Percentiles rank a stretch among this genome's conserved stretches.
Conservation (phyloP, 371 early-diverging fungal species). For the Saksenaea oblongispora region DNA sequence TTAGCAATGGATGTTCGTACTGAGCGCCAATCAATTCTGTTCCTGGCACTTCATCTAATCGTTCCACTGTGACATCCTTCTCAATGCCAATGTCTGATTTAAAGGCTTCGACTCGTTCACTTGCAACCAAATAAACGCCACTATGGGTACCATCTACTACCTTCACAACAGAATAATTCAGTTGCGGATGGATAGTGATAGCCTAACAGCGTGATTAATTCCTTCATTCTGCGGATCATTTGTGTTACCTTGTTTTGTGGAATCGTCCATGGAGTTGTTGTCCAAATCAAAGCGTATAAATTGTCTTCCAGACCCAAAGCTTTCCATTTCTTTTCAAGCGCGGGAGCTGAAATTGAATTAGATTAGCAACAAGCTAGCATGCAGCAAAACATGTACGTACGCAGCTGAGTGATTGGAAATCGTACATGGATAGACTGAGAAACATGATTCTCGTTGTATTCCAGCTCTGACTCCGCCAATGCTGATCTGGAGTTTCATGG, state of each 20-base stretch:
- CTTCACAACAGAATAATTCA: conserved; percentile 69
- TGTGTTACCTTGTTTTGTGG: conserved; percentile 79
- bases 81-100: conserved; percentile 16
- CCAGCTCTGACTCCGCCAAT: conserved; percentile 90
- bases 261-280: conserved; percentile 97
- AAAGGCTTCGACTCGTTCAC: conserved; percentile 44
- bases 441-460: conserved; percentile 84
- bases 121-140: conserved; percentile 50
- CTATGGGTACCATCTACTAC: conserved; percentile 18
- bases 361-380: neutral
- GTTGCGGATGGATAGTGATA: conserved; percentile 74
- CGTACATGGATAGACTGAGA: conserved; percentile 78
- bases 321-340: conserved; percentile 26
- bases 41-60: conserved; percentile 49
- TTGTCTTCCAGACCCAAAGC: conserved; percentile 1
- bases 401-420: conserved; percentile 48
- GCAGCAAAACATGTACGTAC: conserved; percentile 23
- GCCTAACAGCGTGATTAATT: conserved; percentile 48
- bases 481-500: conserved; percentile 62
- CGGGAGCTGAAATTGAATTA: conserved; percentile 7
- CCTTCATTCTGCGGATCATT: too few species aligned
- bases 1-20: conserved; percentile 75
- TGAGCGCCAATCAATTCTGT: conserved; percentile 59
- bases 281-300: conserved; percentile 82
- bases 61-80: neutral